phyloP scores from a whole-genome alignment of 2,329 filamentous ascomycete genomes.

The Ploettnerulaceae sp. region DNA sequence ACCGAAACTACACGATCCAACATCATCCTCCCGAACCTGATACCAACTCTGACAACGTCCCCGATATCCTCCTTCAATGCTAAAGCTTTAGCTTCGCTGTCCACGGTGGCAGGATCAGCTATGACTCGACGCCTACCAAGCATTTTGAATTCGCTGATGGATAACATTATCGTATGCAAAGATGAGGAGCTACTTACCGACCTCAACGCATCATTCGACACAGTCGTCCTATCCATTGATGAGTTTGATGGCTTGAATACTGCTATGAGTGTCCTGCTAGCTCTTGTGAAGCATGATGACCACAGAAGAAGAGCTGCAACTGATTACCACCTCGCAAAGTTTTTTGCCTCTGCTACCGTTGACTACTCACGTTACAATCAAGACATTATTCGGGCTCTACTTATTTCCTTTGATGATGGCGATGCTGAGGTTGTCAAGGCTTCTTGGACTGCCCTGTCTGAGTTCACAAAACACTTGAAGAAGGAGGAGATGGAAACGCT shows the following conservation, averaged over 20 bases:
- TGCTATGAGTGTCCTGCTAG: slow-evolving; percentile 87
- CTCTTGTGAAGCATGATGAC: slow-evolving; percentile 87
- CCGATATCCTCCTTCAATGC: slow-evolving; percentile 95
- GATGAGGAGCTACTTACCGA: slow-evolving; percentile 71
- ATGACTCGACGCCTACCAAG: slow-evolving; percentile 87
- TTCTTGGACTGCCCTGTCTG: slow-evolving; percentile 79
- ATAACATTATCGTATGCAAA: slow-evolving; percentile 75
- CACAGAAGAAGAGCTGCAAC: slow-evolving; percentile 76
- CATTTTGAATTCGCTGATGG: slow-evolving; percentile 91
- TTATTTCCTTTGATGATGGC: slow-evolving; percentile 87
- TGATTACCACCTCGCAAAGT: slow-evolving; percentile 74
- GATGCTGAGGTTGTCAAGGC: slow-evolving; percentile 82
- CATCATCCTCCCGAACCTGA: slow-evolving; percentile 92
- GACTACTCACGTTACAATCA: slow-evolving; percentile 97
- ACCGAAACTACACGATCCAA: slow-evolving; percentile 92
- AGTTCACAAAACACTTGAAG: slow-evolving; percentile 81
- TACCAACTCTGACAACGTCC: slow-evolving; percentile 84
- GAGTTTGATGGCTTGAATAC: slow-evolving; percentile 95
- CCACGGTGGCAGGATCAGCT: slow-evolving; percentile 81
- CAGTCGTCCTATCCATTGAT: slow-evolving; percentile 86
- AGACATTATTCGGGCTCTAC: slow-evolving; percentile 83
- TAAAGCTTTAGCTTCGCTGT: slow-evolving; percentile 84
- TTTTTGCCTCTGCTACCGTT: slow-evolving; percentile 74
- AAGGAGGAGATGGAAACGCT: slow-evolving; percentile 99
- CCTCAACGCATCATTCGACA: slow-evolving; percentile 77